Conservation (phyloP, 2,329 filamentous ascomycete genomes). For the Byssoonygena ceratinophila region DNA sequence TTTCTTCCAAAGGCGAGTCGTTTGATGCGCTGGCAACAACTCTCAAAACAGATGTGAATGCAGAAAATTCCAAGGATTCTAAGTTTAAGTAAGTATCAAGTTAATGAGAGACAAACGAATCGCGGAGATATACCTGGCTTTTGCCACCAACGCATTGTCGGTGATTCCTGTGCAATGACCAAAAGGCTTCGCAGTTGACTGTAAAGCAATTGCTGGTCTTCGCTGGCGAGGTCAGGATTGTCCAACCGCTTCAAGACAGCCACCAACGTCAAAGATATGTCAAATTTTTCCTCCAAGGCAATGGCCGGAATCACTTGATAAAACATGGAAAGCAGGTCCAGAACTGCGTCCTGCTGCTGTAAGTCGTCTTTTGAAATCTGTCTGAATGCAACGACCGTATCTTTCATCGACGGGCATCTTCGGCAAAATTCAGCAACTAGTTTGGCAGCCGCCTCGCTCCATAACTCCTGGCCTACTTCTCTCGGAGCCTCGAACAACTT, state of each 20-base stretch:
- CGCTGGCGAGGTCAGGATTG: slow-evolving; percentile 33
- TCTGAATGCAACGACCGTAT: slow-evolving; percentile 64
- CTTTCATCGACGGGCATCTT: slow-evolving; percentile 70
- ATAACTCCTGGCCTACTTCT: slow-evolving; percentile 42
- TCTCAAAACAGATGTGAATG: slow-evolving; percentile 34
- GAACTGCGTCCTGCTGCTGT: slow-evolving; percentile 67
- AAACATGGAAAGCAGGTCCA: slow-evolving; percentile 69
- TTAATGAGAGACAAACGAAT: not conserved
- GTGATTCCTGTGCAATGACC: slow-evolving; percentile 66
- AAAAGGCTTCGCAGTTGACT: slow-evolving; percentile 75
- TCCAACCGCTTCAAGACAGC: slow-evolving; percentile 56
- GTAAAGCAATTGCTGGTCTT: slow-evolving; percentile 48
- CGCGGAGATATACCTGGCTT: slow-evolving; percentile 44
- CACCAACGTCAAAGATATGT: slow-evolving; percentile 67
- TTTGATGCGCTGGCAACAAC: slow-evolving; percentile 27
- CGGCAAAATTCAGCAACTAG: slow-evolving; percentile 65
- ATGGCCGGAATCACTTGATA: slow-evolving; percentile 71
- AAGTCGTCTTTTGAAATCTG: slow-evolving; percentile 56
- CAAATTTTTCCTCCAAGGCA: slow-evolving; percentile 74
- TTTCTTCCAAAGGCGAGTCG: slow-evolving; percentile 26
- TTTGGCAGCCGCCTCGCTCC: slow-evolving; percentile 58
- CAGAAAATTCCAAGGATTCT: slow-evolving; percentile 34
- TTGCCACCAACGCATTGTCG: slow-evolving; percentile 83
- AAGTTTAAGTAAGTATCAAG: slow-evolving; percentile 2
- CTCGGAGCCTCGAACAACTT: slow-evolving; percentile 48